Evolutionary conservation across 768 basidiomycete genomes (phyloP), one percentile per base, ranked within the genome.

Genomic region (Boletales sp.): DNA sequence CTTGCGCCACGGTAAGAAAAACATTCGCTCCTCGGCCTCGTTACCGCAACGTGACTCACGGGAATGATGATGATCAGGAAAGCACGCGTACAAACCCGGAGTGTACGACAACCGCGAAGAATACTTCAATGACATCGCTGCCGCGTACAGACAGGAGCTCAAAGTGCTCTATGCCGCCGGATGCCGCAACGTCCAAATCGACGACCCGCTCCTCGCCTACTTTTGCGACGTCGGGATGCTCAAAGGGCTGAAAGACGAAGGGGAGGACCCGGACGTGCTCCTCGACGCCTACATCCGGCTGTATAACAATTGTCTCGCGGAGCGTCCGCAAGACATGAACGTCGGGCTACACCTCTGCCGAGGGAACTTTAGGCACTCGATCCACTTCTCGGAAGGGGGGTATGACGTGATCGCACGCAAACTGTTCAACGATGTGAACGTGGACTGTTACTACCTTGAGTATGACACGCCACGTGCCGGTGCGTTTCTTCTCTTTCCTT

Each of bases 141-240:
- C 66, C 15, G 76, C 76, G 1, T 79, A 79, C 59, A 67, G 65
- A 41, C 70, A 69, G 30, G 78, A 79, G 57, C 65, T 79, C 31
- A 62, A 67, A 35, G 69, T 69, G 32, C 67, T 79, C 5, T 78
- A 79, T 60, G 68, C 62, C 2, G 69, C 70, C 1, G 78, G 78
- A 13, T 72, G 54, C 39, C 64, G 63, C 37, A 74, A 74, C 60
- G 65, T 74, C 50, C 76, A 79, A 50, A 71, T 74, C 51, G 74
- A 77, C 53, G 75, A 74, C 59, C 77, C 77, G 2, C 64, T 75
- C 14, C 70, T 79, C 21, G 70, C 74, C 36, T 88, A 82, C 68
- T 87, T 87, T 61, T 90, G 88, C 63, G 74, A 75, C 49, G 81
- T 83, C 52, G 61, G 61, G 1, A 78, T 78, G 71, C 65, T 76